Conservation (phyloP, 2,329 filamentous ascomycete species). For the Neurospora sp. region DNA sequence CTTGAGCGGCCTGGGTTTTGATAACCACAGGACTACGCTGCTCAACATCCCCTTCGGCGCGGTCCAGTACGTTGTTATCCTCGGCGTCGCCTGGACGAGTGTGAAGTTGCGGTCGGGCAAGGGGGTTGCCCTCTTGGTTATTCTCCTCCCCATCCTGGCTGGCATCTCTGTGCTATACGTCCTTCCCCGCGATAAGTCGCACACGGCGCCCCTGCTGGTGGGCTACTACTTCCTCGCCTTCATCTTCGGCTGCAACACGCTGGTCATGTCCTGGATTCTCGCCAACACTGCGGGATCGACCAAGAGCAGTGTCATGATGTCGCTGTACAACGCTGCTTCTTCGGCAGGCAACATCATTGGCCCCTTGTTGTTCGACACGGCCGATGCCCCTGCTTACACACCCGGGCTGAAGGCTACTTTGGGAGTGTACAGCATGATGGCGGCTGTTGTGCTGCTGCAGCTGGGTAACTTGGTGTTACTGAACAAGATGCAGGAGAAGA, state of each 20-base stretch:
- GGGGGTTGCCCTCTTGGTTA: slow-evolving; percentile 39
- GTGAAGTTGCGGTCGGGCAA: slow-evolving; percentile 45
- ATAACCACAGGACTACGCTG: slow-evolving; percentile 46
- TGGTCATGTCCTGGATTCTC: slow-evolving; percentile 60
- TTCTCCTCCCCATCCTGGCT: slow-evolving; percentile 50
- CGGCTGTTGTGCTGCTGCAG: slow-evolving; percentile 43
- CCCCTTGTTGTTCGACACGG: slow-evolving; percentile 49
- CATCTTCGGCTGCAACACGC: slow-evolving; percentile 54
- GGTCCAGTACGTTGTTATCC: slow-evolving; percentile 49
- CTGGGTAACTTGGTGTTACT: slow-evolving; percentile 43
- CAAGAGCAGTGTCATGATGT: slow-evolving; percentile 54
- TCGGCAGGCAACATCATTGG: slow-evolving; percentile 59
- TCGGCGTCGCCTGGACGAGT: slow-evolving; percentile 48
- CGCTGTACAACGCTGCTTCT: slow-evolving; percentile 52
- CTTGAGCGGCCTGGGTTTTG: slow-evolving; percentile 48
- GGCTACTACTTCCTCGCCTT: slow-evolving; percentile 60
- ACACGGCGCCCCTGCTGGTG: slow-evolving; percentile 40
- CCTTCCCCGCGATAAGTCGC: slow-evolving; percentile 31
- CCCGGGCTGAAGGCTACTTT: slow-evolving; percentile 47
- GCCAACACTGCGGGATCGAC: slow-evolving; percentile 52
- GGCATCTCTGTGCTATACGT: slow-evolving; percentile 50
- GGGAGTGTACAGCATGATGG: slow-evolving; percentile 43
- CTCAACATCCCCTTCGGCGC: slow-evolving; percentile 60
- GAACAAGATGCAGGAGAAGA: slow-evolving; percentile 46
- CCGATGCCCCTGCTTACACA: slow-evolving; percentile 48